Conservation (phyloP, 306 rosid genomes). For the Clitoria ternatea region DNA sequence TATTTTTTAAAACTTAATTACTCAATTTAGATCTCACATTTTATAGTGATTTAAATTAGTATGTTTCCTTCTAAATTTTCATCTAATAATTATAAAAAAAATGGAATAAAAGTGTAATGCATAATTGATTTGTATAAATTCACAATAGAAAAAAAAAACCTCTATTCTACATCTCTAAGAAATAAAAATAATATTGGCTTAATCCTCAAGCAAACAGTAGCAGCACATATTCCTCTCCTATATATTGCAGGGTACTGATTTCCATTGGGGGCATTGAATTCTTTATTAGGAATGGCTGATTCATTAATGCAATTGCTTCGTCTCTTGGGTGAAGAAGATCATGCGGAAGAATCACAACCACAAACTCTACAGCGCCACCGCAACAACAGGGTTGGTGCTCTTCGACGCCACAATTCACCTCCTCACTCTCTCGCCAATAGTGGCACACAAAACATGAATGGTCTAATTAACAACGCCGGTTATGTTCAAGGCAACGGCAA, state of each 20-base stretch:
- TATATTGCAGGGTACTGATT: not conserved
- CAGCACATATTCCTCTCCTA: not conserved
- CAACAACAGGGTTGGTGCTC: not conserved
- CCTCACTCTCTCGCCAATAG: not conserved
- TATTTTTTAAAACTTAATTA: no score
- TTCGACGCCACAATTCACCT: not conserved
- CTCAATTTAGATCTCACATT: no score
- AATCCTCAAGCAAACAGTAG: not conserved
- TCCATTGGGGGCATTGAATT: not conserved
- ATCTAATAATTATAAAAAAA: no score
- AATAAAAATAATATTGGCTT: not conserved
- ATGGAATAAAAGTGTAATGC: no score
- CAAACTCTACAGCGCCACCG: not conserved
- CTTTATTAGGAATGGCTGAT: not conserved
- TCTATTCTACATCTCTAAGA: no score
- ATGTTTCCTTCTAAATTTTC: no score
- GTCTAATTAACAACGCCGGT: conserved; percentile 32
- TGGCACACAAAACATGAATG: conserved; percentile 19
- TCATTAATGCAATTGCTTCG: not conserved
- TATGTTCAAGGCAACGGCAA: conserved; percentile 23
- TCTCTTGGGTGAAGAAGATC: not conserved
- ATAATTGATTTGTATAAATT: no score
- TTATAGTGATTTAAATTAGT: no score
- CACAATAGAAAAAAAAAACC: no score
- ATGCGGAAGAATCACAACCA: not conserved